phyloP scores from a whole-genome alignment of 2,329 filamentous ascomycete genomes.

The Colletotrichum acutatum region DNA sequence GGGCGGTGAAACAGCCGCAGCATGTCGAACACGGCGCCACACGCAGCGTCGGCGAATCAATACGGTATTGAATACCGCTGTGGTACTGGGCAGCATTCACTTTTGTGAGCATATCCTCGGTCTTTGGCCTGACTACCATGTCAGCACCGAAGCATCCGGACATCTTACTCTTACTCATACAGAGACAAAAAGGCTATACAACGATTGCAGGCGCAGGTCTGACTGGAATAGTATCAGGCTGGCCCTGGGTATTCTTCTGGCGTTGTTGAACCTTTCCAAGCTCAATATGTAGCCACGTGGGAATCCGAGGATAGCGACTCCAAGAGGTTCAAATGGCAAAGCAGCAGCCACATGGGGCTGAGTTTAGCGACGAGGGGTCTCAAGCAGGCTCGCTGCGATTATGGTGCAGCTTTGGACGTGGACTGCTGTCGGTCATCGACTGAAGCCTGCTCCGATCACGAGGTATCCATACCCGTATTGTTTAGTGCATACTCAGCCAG shows the following conservation, averaged over 20 bases:
- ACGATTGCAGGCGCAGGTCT: background rate
- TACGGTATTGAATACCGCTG: background rate
- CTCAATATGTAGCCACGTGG: background rate
- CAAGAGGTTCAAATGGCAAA: background rate
- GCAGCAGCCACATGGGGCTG: background rate
- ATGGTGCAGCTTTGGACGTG: conserved; percentile 1
- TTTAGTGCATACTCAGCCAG: background rate
- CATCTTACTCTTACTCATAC: background rate
- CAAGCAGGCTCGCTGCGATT: conserved; percentile 6
- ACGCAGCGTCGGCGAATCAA: background rate
- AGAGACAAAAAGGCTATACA: background rate
- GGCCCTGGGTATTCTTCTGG: background rate
- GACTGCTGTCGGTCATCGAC: conserved; percentile 25
- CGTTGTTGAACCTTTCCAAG: background rate
- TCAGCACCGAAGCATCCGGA: background rate
- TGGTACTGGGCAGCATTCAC: background rate
- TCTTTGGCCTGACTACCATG: background rate
- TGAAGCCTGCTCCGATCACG: background rate
- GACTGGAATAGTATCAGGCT: background rate
- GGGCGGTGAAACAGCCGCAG: background rate
- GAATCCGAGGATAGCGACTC: background rate
- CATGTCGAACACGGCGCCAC: background rate
- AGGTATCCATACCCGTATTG: background rate
- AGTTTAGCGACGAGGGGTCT: too few relatives aligned
- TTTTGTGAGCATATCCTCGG: background rate